Conservation (phyloP, 2,329 filamentous ascomycete species). For the Ophiostoma sp. region DNA sequence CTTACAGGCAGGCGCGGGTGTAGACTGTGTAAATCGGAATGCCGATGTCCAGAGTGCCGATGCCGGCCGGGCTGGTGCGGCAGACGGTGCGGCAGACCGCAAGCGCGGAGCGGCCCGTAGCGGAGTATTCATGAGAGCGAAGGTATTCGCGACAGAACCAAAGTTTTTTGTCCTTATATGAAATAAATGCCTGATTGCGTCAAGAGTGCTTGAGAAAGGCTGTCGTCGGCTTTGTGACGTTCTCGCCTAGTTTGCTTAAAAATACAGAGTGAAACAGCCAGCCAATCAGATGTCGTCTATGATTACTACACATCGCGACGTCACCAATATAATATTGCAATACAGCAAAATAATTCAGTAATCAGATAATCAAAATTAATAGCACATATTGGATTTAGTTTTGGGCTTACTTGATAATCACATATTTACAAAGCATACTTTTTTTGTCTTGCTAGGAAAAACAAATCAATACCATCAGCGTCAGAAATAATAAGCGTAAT, state of each 20-base stretch:
- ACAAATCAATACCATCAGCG: background rate
- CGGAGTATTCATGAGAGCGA: constrained; percentile 9
- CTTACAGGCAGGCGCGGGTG: background rate
- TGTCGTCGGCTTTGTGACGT: constrained; percentile 1
- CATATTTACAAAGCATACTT: too few species aligned
- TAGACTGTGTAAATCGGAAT: background rate
- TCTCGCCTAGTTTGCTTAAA: background rate
- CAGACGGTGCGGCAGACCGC: background rate
- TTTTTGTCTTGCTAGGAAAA: too few species aligned
- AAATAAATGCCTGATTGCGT: background rate
- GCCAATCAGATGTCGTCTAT: background rate
- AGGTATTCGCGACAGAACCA: background rate
- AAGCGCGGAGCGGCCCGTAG: constrained; percentile 13
- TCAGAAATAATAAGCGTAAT: background rate
- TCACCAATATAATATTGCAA: background rate
- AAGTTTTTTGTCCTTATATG: background rate
- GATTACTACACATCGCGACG: background rate
- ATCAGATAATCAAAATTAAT: too few species aligned
- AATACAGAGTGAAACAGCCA: constrained; percentile 5
- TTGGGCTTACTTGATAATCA: too few species aligned
- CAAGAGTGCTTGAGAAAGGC: background rate
- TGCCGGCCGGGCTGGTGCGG: constrained; percentile 6
- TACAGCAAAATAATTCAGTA: background rate
- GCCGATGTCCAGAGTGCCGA: constrained; percentile 16
- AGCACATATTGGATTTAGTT: too few species aligned